These are phyloP conservation scores for Gymnopus androsaceus DNA, from an alignment of 1,284 basidiomycete genomes.

Conservation along the genomic window DNA sequence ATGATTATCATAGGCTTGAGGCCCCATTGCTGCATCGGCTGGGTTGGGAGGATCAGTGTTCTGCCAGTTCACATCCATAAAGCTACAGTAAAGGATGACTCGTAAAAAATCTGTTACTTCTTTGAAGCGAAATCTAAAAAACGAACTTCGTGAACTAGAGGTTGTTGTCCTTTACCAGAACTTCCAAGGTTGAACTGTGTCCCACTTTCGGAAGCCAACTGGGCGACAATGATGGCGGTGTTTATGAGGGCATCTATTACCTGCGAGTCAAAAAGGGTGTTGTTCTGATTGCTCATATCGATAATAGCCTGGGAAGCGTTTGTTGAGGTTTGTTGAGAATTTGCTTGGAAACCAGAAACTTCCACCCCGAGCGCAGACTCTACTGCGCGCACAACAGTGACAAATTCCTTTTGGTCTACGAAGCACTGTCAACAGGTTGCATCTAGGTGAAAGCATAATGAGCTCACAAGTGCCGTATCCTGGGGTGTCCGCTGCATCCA, in stretches of 20 bases:
- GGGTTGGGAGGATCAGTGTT: conserved; percentile 67
- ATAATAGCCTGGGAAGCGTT: conserved; percentile 46
- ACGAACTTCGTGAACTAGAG: conserved; percentile 53
- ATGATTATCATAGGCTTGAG: conserved; percentile 78
- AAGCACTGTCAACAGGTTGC: background rate
- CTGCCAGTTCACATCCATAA: conserved; percentile 82
- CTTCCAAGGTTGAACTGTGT: conserved; percentile 26
- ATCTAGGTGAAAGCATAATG: background rate
- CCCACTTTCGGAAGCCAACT: conserved; percentile 39
- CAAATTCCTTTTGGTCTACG: conserved; percentile 72
- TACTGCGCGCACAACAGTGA: conserved; percentile 62
- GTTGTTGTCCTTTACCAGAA: conserved; percentile 27
- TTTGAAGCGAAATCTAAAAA: background rate
- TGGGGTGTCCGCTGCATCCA: conserved; percentile 65
- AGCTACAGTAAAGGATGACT: conserved; percentile 52
- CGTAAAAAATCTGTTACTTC: background rate
- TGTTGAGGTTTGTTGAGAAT: conserved; percentile 23
- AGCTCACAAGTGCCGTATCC: conserved; percentile 64
- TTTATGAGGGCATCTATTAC: conserved; percentile 41
- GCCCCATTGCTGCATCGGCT: conserved; percentile 63
- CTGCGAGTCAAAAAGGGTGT: background rate
- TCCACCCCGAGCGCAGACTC: conserved; percentile 62
- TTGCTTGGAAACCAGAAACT: conserved; percentile 24
- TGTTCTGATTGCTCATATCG: background rate
- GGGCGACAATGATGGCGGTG: conserved; percentile 51